Evolutionary conservation across 2,329 filamentous ascomycete species (phyloP), one percentile per base, ranked within the genome.

Genomic region (Lomentospora prolificans): DNA sequence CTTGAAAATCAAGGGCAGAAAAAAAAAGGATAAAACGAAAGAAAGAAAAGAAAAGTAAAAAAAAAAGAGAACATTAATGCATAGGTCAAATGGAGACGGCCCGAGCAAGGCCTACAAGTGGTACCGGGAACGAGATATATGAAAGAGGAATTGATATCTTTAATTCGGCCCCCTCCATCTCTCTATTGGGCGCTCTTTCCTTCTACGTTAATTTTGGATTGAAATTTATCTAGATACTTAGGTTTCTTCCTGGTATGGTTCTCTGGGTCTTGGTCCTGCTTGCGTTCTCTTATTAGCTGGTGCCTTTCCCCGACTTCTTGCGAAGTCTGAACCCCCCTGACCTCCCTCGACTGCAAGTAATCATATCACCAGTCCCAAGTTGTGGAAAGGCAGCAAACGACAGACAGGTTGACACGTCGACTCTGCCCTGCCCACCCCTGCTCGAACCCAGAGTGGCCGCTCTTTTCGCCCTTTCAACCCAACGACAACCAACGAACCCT

Each of bases 211-310:
- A 12, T n/a, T n/a, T 41, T 19, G 36, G 12, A 41, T 41, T 39
- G 14, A 17, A 39, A 4, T 17, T 14, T 14, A 17, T 41, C 36
- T 14, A 41, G n/a, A 19, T 41, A 17, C n/a, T 17, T 41, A 3
- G 36, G 19, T 14, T 48, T 10, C 17, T 48, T 19, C 44, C 44
- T 17, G 6, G 30, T n/a, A n/a, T n/a, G n/a, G n/a, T n/a, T n/a
- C n/a, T n/a, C n/a, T n/a, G n/a, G n/a, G n/a, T n/a, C n/a, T n/a
- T n/a, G n/a, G n/a, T n/a, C n/a, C n/a, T n/a, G n/a, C n/a, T n/a
- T n/a, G n/a, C n/a, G n/a, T n/a, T n/a, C n/a, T n/a, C 44, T 48
- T 22, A 48, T 48, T 48, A 48, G 44, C 24, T 25, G 44, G 44
- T 22, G 17, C 17, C 44, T 48, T 25, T 48, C 44, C 44, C 22